Evolutionary conservation across 2,329 filamentous ascomycete species (phyloP), one percentile per base, ranked within the genome.

Genomic region (Monilinia aucupariae): DNA sequence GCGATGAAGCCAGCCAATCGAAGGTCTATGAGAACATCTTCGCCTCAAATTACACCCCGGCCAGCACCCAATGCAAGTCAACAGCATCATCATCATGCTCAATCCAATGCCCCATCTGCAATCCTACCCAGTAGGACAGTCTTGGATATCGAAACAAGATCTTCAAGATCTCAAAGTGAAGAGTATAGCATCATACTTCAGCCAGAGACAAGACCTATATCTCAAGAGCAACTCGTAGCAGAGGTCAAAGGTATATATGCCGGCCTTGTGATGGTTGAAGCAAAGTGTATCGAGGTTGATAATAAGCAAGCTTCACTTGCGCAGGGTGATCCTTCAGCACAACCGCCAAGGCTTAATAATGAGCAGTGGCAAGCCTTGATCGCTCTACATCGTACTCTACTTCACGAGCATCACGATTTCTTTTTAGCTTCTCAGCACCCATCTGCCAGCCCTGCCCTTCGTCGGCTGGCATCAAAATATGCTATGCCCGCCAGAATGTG

Each of bases 401-500:
- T 96, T 0, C 85, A 94, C 66, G 91, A 96, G 65, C 89, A 93
- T 63, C 88, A 92, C 64, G 90, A 93, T 65, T 93, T 93, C 70
- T 92, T 97, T 64, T 78, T 96, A 0, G 92, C 92, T 0, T 90
- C 85, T 0, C 92, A 97, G 68, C 92, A 97, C 71, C 92, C 91
- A 0, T 88, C 87, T 0, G 90, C 91, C 0, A 89, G 82, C 30
- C 80, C 81, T 0, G 84, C 87, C 0, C 74, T 97, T 0, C 81
- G 83, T 3, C 79, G 84, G 0, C 75, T 97, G 0, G 88, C 92
- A 0, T 82, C 82, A 0, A 94, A 94, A 65, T 96, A 96, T 69
- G 86, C 86, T 0, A 97, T 97, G 91, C 92, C 93, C 0, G 91
- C 90, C 0, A 80, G 93, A 0, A 94, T 97, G 90, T 97, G 94